Evolutionary conservation across 83 land plant species (phyloP), one percentile per base, ranked within the genome.

Genomic region (Larix sibirica): DNA sequence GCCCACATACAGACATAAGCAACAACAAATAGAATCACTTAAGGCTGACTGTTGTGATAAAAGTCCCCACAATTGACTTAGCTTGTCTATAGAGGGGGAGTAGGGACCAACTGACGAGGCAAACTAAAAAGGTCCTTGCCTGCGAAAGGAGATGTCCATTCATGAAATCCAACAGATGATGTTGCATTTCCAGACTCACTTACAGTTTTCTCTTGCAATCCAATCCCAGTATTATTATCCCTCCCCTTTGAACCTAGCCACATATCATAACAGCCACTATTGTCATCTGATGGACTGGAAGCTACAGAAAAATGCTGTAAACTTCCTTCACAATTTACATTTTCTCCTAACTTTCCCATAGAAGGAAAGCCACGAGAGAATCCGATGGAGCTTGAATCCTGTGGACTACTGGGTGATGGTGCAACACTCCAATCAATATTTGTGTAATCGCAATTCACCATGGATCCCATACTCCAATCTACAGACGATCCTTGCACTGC

Each of bases 111-210:
- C 87, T 88, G 91, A 70, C 90, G 88, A 20, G 95, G 83, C 54
- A 87, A 79, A 26, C 87, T 85, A 77, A 94, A 90, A 20, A 92
- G 82, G 70, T 94, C 96, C 67, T 89, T 86, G 81, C 86, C 94
- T 71, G 89, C 95, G 89, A 95, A 95, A 0, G 98, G 98, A 44
- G 92, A 90, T 16, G 93, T 90, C 97, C 96, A 95, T 76, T 95
- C 97, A 6, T 81, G 87, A 0, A 87, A 85, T 54, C 84, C 82
- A 24, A 66, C 74, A 5, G 84, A 83, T 20, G 84, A 75, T 56
- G 90, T 54, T 28, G 85, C 50, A 63, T 47, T 78, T 50, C 80
- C 85, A 16, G 88, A 86, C 47, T 83, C 79, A 20, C 18, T 69
- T 58, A 68, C 70, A 63, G 81, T 58, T 16, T 83, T 88, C 33